Evolutionary conservation across 371 early-diverging fungal species (phyloP), one percentile per base, ranked within the genome.

Genomic region (Mortierella sp.): DNA sequence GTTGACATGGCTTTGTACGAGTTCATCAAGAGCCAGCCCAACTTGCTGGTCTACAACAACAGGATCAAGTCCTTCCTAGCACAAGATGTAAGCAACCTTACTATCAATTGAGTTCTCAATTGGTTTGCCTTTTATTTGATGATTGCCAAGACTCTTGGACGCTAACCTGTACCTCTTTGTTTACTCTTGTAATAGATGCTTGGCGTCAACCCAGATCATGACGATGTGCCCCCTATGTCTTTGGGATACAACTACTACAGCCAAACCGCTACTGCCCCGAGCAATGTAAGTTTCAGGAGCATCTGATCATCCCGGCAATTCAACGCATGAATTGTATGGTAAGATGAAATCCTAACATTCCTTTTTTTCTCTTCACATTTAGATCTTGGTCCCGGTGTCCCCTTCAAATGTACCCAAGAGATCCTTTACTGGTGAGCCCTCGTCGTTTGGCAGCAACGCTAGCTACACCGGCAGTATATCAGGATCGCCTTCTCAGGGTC

Each of bases 1-100:
- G 31, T 73, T 29, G 84, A 83, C 64, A 70, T 52, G 53, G 79
- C 79, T 14, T 50, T 83, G 22, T 83, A 76, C 64, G 84, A 83
- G 19, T 78, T 70, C 53, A 74, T 83, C 73, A 79, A 83, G 58
- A 78, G 66, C 63, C 79, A 83, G 55, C 79, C 84, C 47, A 83
- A 83, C 52, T 58, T 83, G 24, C n/a, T 83, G 39, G 79, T 79
- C 22, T 83, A 78, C 67, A 83, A 83, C 66, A 83, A 83, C 47
- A 71, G 84, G 68, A 75, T 83, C 72, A 83, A 83, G 65, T 83
- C 84, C 55, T 76, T 79, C 24, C 79, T 83, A 7, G 79, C 76
- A 8, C 76, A 83, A 68, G 79, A 79, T 66, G 84, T 83, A 83
- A 67, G 83, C 52, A 41, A 4, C 5, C 6, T 6, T 37, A 9